Evolutionary conservation across 1,139 yeast genomes (phyloP).

Genomic region (Zhuliangozyma blackwelliae): DNA sequence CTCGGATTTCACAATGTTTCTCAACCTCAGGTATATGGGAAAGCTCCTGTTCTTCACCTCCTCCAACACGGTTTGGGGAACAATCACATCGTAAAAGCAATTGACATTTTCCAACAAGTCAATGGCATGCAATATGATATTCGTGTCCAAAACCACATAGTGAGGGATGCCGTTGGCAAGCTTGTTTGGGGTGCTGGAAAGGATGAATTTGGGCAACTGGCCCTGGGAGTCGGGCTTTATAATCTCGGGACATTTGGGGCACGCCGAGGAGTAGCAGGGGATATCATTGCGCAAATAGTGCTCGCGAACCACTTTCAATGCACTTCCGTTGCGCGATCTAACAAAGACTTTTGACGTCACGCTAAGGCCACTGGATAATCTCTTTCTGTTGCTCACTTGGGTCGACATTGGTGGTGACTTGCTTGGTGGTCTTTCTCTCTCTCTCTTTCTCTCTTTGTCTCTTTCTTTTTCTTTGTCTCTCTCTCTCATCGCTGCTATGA

Average conservation of each 20-base stretch:
- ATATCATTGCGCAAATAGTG: constrained; percentile 90
- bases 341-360: constrained; percentile 92
- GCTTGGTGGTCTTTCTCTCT: neutral
- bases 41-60: constrained; percentile 86
- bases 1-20: constrained; percentile 72
- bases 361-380: constrained; percentile 53
- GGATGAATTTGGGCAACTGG: constrained; percentile 44
- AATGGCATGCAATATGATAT: constrained; percentile 82
- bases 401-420: neutral
- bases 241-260: constrained; percentile 57
- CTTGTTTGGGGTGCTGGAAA: constrained; percentile 48
- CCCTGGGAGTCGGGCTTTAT: constrained; percentile 56
- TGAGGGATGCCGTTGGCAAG: constrained; percentile 44
- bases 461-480: neutral
- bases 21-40: constrained; percentile 81
- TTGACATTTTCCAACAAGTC: constrained; percentile 77
- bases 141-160: constrained; percentile 83
- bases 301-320: constrained; percentile 87
- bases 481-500: neutral
- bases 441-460: too few relatives aligned
- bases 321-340: constrained; percentile 84
- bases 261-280: constrained; percentile 78
- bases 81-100: constrained; percentile 81
- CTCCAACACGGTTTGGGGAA: constrained; percentile 92
- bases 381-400: constrained; percentile 27